phyloP scores from a whole-genome alignment of 2,329 filamentous ascomycete genomes.

The Leptoxyphium fumago region DNA sequence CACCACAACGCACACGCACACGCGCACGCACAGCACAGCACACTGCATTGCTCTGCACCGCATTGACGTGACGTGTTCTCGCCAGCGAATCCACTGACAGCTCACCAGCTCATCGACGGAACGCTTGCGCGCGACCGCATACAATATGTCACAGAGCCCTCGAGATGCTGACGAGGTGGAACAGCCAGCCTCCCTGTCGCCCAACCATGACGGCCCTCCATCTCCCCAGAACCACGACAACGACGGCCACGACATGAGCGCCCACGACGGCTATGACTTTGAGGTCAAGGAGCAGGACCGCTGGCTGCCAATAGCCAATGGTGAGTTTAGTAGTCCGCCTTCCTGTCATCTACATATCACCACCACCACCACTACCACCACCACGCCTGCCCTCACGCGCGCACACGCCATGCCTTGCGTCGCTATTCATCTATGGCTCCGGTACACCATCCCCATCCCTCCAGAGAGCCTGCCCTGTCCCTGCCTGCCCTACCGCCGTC shows the following conservation, averaged over 20 bases:
- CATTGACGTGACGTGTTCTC: constrained; percentile 11
- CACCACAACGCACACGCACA: no score
- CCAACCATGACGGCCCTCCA: constrained; percentile 78
- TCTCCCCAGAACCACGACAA: constrained; percentile 20
- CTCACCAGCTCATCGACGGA: constrained; percentile 11
- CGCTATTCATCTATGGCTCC: not conserved
- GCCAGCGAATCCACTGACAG: constrained; percentile 19
- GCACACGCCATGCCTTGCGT: not conserved
- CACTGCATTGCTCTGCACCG: not conserved
- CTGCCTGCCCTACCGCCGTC: not conserved
- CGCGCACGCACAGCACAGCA: no score
- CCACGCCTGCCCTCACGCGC: not conserved
- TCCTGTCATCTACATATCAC: constrained; percentile 2
- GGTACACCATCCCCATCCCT: not conserved
- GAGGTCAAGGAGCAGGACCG: constrained; percentile 99
- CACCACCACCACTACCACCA: not conserved
- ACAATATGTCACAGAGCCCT: constrained; percentile 85
- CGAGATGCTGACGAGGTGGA: constrained; percentile 80
- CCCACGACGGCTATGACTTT: constrained; percentile 58
- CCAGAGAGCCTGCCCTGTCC: not conserved
- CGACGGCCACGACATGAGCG: constrained; percentile 13
- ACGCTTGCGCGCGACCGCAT: constrained; percentile 43
- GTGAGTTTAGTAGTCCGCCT: constrained; percentile 48
- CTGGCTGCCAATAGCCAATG: constrained; percentile 99
- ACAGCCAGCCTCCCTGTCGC: constrained; percentile 51